Evolutionary conservation across 2,329 filamentous ascomycete genomes (phyloP).

Genomic region (Xylaria sp.): DNA sequence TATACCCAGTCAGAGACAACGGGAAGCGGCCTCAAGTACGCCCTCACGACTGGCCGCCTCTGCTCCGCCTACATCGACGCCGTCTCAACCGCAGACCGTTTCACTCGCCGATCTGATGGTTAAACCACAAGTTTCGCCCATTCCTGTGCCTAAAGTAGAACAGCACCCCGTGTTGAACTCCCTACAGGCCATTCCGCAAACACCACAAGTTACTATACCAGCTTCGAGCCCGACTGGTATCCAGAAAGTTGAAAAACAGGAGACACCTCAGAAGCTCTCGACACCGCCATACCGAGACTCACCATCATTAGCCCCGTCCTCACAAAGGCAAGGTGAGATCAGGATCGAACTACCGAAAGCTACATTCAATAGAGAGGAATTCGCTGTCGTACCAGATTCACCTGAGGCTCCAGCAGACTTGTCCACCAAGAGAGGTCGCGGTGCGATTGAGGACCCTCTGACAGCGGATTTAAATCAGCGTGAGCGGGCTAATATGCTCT

Average conservation of each 20-base stretch:
- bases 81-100: conserved; percentile 47
- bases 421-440: conserved; percentile 64
- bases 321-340: conserved; percentile 49
- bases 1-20: conserved; percentile 45
- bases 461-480: conserved; percentile 78
- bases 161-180: conserved; percentile 31
- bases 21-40: conserved; percentile 40
- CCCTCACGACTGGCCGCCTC: conserved; percentile 36
- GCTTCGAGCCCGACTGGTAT: conserved; percentile 5
- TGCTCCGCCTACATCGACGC: conserved; percentile 29
- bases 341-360: conserved; percentile 59
- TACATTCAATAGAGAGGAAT: conserved; percentile 64
- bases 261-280: conserved; percentile 18
- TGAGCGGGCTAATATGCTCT: conserved; percentile 79
- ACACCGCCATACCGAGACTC: conserved; percentile 27
- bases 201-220: conserved; percentile 15
- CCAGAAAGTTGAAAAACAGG: conserved; percentile 30
- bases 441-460: conserved; percentile 66
- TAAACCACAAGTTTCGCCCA: conserved; percentile 36
- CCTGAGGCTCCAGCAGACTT: conserved; percentile 60
- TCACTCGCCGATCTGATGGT: conserved; percentile 48
- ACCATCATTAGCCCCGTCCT: conserved; percentile 27
- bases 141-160: conserved; percentile 39
- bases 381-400: conserved; percentile 58
- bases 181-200: conserved; percentile 21